phyloP scores from a whole-genome alignment of 108 stramenopile species.

The Phaeodactylum tricornutum region DNA sequence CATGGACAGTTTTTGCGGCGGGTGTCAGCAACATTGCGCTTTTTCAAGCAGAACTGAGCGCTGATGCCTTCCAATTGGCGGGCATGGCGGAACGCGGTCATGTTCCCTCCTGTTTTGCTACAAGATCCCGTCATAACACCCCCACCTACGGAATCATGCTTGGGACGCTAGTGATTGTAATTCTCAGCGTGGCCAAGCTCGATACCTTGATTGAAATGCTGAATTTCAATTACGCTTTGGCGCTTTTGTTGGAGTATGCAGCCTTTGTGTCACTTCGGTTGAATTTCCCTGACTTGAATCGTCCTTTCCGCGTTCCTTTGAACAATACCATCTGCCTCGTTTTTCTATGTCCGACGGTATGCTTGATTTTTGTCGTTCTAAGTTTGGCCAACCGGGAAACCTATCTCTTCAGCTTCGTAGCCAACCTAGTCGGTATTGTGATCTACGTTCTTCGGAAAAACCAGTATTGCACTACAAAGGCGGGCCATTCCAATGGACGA shows the following conservation, averaged over 20 bases:
- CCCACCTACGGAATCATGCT: conserved; percentile 80
- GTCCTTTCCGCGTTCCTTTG: conserved; percentile 42
- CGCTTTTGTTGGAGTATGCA: conserved; percentile 83
- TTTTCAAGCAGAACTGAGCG: conserved; percentile 91
- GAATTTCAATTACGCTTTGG: conserved; percentile 77
- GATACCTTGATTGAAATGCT: conserved; percentile 82
- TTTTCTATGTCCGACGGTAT: conserved; percentile 23
- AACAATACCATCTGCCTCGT: conserved; percentile 27
- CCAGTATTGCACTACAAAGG: background rate
- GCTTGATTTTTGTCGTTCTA: conserved; percentile 21
- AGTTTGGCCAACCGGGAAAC: conserved; percentile 22
- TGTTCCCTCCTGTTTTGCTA: conserved; percentile 69
- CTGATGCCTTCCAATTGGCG: conserved; percentile 88
- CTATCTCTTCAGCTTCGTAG: conserved; percentile 20
- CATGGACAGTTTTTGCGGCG: conserved; percentile 86
- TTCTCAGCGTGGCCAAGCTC: conserved; percentile 59
- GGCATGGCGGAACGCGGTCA: conserved; percentile 90
- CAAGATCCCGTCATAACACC: conserved; percentile 72
- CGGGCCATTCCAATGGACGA: too few relatives aligned
- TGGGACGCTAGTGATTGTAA: conserved; percentile 63
- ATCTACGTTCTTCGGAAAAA: background rate
- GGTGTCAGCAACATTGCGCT: conserved; percentile 82
- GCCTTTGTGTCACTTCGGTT: conserved; percentile 90
- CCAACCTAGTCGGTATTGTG: conserved; percentile 15
- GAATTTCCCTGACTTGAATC: conserved; percentile 20